phyloP scores from a whole-genome alignment of 2,329 filamentous ascomycete genomes.

The Plectosphaerella cucumerina region DNA sequence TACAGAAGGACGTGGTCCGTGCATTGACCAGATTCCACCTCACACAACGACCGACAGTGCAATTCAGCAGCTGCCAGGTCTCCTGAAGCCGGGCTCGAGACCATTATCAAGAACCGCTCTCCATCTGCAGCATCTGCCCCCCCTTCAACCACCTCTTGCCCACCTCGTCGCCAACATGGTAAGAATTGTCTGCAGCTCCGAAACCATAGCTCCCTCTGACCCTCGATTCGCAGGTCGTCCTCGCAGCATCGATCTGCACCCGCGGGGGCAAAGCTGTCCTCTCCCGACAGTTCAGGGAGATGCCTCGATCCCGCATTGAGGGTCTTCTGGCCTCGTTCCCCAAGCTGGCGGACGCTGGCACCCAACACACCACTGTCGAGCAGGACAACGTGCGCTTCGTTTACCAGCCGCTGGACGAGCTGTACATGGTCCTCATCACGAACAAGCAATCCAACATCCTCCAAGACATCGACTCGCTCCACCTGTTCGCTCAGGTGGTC shows the following conservation, averaged over 20 bases:
- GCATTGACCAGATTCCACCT: slow-evolving; percentile 15
- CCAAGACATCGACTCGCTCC: slow-evolving; percentile 97
- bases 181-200: background rate
- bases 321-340: slow-evolving; percentile 94
- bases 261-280: slow-evolving; percentile 97
- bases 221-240: slow-evolving; percentile 69
- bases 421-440: slow-evolving; percentile 99
- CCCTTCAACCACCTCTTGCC: background rate
- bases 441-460: slow-evolving; percentile 99
- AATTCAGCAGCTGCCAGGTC: slow-evolving; percentile 7
- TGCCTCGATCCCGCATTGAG: slow-evolving; percentile 94
- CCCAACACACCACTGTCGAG: slow-evolving; percentile 96
- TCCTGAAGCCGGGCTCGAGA: no score
- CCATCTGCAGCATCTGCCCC: no score
- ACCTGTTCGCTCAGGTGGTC: slow-evolving; percentile 96
- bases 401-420: slow-evolving; percentile 96
- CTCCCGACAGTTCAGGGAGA: slow-evolving; percentile 96
- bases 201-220: background rate
- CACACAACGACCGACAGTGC: slow-evolving; percentile 13
- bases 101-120: no score
- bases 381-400: slow-evolving; percentile 99
- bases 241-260: slow-evolving; percentile 98
- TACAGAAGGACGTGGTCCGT: slow-evolving; percentile 7
- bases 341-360: slow-evolving; percentile 92
- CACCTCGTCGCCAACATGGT: slow-evolving; percentile 10